Base-by-base conservation (phyloP, 495 filamentous ascomycete genomes). In the Recurvomyces mirabilis region DNA sequence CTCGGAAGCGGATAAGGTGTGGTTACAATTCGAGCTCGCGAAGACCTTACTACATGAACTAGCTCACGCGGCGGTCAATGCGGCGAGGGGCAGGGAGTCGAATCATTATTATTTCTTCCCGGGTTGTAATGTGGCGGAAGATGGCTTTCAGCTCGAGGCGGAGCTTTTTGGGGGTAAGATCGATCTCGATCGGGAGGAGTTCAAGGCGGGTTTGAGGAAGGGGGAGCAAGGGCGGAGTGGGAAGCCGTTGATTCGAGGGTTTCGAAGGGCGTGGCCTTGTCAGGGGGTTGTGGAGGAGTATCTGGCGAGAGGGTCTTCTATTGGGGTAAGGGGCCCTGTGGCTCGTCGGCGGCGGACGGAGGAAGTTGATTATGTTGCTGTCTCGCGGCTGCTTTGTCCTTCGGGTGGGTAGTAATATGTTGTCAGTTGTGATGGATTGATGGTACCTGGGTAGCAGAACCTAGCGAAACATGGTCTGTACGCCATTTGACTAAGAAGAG, bases 21-120 rank as follows among this genome's bases (percentile, higher is more conserved):
- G 37, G 37, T 18, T 40, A 13, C 37, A 25, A 20, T 26, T 40
- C 21, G 23, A 40, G 21, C 37, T 40, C 21, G 37, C 37, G 10
- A 40, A 40, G 37, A 40, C 37, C 10, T 11, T 40, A 11, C 37
- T 24, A 3, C 37, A 40, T n/a, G 23, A 26, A 15, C 15, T 40
- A 3, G 37, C 37, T 20, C 37, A 40, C 7, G 37, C 37, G 9
- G 37, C 37, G 21, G 3, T 40, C 3, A 40, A 40, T 20, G 37
- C 37, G 13, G 20, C 37, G 15, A 2, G 37, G 37, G 21, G 5
- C 21, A 40, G 26, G 37, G 20, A 23, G 2, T 40, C 37, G 4
- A 4, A 15, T 3, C 10, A 24, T 7, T 20, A 24, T 6, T 40
- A 25, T 15, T 40, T 40, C 37, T 25, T 40, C 23, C 23, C 15